These are phyloP conservation scores for Apiotrichum siamense DNA, from an alignment of 1,284 basidiomycete species.

Conservation along the genomic window DNA sequence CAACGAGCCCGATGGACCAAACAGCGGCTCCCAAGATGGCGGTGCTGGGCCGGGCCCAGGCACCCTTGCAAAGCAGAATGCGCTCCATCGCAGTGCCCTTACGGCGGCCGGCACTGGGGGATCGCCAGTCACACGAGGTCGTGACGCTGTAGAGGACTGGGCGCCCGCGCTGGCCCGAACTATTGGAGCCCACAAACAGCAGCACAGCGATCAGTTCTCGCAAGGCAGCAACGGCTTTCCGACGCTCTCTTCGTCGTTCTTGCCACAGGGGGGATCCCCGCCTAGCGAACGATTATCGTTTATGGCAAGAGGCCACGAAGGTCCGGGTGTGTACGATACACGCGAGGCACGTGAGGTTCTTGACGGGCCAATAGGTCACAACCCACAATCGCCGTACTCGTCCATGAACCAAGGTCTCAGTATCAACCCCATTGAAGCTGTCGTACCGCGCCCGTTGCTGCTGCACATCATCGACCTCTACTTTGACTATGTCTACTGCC, in stretches of 20 bases:
- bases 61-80: constrained; percentile 19
- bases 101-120: constrained; percentile 4
- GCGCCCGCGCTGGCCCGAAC: constrained; percentile 5
- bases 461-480: constrained; percentile 65
- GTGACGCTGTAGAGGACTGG: constrained; percentile 14
- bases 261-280: background rate
- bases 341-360: background rate
- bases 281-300: background rate
- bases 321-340: background rate
- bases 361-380: background rate
- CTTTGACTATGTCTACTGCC: constrained; percentile 79
- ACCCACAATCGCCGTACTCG: background rate
- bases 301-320: background rate
- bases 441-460: constrained; percentile 35
- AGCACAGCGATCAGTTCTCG: background rate
- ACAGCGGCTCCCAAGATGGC: background rate
- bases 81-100: constrained; percentile 10
- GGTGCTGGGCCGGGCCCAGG: constrained; percentile 16
- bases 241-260: background rate
- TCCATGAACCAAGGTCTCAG: background rate
- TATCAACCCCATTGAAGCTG: constrained; percentile 35
- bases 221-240: background rate
- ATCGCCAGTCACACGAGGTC: background rate
- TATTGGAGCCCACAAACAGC: constrained; percentile 2
- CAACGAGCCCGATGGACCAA: background rate